Percentiles rank a stretch among this genome's conserved stretches.
Evolutionary conservation across 2,329 filamentous ascomycete genomes (phyloP).

Genomic region (Fusarium subglutinans): DNA sequence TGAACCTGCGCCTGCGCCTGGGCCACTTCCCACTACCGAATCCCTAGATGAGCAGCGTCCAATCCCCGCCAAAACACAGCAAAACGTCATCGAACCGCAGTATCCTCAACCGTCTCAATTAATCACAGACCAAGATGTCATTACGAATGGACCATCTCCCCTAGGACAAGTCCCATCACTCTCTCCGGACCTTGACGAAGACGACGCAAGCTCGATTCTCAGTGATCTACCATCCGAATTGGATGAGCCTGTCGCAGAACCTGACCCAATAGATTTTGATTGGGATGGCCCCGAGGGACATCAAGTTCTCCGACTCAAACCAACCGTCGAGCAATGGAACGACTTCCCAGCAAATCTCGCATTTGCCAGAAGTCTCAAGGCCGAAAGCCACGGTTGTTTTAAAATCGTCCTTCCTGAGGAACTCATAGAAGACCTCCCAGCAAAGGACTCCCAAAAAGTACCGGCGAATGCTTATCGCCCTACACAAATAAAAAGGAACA

Average conservation of each 20-base stretch:
- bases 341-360: constrained; percentile 50
- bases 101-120: constrained; percentile 10
- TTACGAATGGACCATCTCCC: background rate
- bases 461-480: constrained; percentile 51
- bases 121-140: background rate
- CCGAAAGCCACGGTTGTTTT: constrained; percentile 50
- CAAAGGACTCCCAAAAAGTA: constrained; percentile 44
- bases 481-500: constrained; percentile 47
- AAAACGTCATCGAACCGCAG: constrained; percentile 33
- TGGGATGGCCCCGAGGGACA: constrained; percentile 46
- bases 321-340: constrained; percentile 48
- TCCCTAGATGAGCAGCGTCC: constrained; percentile 23
- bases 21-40: constrained; percentile 10
- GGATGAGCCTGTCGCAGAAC: constrained; percentile 36
- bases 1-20: constrained; percentile 4
- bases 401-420: constrained; percentile 49
- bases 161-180: background rate
- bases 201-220: constrained; percentile 38
- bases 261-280: constrained; percentile 46
- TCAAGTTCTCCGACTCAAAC: constrained; percentile 47
- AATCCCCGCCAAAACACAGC: constrained; percentile 25
- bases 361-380: constrained; percentile 45
- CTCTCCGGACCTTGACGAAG: constrained; percentile 13
- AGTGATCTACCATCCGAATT: constrained; percentile 34
- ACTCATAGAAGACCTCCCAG: constrained; percentile 46